Evolutionary conservation across 2,329 filamentous ascomycete species (phyloP), one percentile per base, ranked within the genome.

Genomic region (Arthrobotrys pseudoclavata): DNA sequence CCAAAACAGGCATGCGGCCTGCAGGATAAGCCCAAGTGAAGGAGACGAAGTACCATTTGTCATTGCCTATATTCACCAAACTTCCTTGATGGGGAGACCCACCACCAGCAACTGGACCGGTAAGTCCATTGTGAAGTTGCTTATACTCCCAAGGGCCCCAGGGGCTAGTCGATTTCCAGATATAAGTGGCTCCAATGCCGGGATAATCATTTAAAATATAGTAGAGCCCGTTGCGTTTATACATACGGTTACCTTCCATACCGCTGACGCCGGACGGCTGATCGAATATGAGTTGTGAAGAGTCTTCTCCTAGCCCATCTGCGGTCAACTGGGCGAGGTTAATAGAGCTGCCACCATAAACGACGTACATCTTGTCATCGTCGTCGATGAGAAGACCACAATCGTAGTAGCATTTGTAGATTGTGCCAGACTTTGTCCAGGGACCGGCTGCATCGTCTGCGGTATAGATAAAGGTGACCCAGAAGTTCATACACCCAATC

Each of bases 1-100:
- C 88, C 1, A 89, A 82, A 1, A 89, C 86, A 0, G 89, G 89
- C 9, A 89, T 85, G 31, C 88, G 85, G 0, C 88, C 89, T 2
- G 84, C 86, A 0, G 89, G 88, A 76, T 88, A 90, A 0, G 85
- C 84, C 81, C 87, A 86, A 3, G 86, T 83, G 81, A 90, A 90
- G 0, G 87, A 85, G 82, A 89, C 86, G 79, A 87, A 90, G 80
- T 88, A 89, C 88, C 88, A 90, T 10, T 86, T 83, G 0, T 86
- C 87, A 12, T 84, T 81, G 0, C 85, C 84, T 0, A 86, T 88
- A 66, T 87, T 83, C 4, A 90, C 84, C 1, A 90, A 82, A 24
- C 87, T 86, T 0, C 88, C 88, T 80, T 90, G 89, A 79, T 89
- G 86, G 0, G 86, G 85, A 2, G 82, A 83, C 3, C 86, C 86